Percentiles rank a stretch among this genome's conserved stretches.
These are phyloP conservation scores for Lyophyllum semitale DNA, from an alignment of 768 basidiomycete species.

Conservation along the genomic window DNA sequence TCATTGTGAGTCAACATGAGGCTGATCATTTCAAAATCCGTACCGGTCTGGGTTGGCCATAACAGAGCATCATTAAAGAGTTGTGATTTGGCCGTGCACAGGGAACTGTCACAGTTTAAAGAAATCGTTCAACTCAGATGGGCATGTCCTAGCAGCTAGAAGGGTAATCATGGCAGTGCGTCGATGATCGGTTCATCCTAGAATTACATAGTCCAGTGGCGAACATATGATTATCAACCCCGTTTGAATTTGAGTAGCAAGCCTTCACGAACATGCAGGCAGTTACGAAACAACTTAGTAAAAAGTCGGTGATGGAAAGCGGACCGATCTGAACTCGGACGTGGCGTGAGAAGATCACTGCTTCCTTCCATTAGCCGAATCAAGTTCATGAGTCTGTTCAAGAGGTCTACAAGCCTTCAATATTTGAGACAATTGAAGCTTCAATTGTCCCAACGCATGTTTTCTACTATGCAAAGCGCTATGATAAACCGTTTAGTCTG, in stretches of 20 bases:
- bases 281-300: background rate
- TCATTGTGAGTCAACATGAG: slow-evolving; percentile 36
- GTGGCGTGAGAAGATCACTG: background rate
- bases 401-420: background rate
- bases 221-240: background rate
- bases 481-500: background rate
- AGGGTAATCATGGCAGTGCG: background rate
- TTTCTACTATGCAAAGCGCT: background rate
- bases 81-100: slow-evolving; percentile 2
- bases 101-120: slow-evolving; percentile 5
- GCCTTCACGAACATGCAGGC: background rate
- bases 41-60: slow-evolving; percentile 1
- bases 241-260: background rate
- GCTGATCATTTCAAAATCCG: slow-evolving; percentile 17
- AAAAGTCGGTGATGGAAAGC: background rate
- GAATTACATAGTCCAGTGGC: background rate
- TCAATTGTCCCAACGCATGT: background rate
- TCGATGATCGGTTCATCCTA: background rate
- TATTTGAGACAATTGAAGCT: background rate
- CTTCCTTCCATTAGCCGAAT: no score
- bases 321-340: background rate
- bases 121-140: background rate
- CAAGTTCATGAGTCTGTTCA: no score
- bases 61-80: slow-evolving; percentile 3
- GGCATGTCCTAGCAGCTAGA: background rate